phyloP scores from a whole-genome alignment of 176 grass and related monocot species.

The Eragrostis curvula region DNA sequence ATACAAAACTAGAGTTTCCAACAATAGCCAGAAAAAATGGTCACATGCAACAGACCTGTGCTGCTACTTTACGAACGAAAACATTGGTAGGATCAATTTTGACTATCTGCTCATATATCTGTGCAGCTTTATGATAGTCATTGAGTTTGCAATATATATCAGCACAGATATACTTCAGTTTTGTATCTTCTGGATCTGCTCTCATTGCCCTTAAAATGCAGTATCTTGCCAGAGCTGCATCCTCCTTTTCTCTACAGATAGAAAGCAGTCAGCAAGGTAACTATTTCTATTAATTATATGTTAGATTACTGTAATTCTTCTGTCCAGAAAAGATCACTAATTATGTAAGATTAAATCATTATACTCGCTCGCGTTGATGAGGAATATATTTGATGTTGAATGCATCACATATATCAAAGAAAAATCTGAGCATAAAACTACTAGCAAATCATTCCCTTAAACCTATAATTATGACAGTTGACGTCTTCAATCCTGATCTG shows the following conservation, averaged over 20 bases:
- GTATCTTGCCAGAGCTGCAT: conserved; percentile 69
- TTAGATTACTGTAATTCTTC: not conserved
- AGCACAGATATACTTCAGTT: conserved; percentile 74
- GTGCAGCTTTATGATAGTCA: conserved; percentile 77
- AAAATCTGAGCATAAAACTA: too few species aligned
- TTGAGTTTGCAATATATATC: conserved; percentile 57
- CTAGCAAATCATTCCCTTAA: not conserved
- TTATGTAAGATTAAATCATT: not conserved
- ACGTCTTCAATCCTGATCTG: not conserved
- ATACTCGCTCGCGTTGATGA: not conserved
- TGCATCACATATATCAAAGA: too few species aligned
- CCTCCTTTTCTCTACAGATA: conserved; percentile 62
- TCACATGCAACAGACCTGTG: conserved; percentile 59
- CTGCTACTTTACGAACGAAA: conserved; percentile 65
- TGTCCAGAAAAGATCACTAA: not conserved
- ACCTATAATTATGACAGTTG: not conserved
- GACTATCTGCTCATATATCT: conserved; percentile 85
- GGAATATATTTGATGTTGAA: not conserved
- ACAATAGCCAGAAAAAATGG: not conserved
- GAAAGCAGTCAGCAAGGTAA: conserved; percentile 6
- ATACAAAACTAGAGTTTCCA: not conserved
- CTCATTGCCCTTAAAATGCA: conserved; percentile 83
- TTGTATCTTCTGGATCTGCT: conserved; percentile 84
- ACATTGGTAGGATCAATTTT: conserved; percentile 50
- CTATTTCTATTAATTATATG: not conserved